phyloP scores from a whole-genome alignment of 192 early-diverging fungal species.

The Gryganskiella cystojenkinii region DNA sequence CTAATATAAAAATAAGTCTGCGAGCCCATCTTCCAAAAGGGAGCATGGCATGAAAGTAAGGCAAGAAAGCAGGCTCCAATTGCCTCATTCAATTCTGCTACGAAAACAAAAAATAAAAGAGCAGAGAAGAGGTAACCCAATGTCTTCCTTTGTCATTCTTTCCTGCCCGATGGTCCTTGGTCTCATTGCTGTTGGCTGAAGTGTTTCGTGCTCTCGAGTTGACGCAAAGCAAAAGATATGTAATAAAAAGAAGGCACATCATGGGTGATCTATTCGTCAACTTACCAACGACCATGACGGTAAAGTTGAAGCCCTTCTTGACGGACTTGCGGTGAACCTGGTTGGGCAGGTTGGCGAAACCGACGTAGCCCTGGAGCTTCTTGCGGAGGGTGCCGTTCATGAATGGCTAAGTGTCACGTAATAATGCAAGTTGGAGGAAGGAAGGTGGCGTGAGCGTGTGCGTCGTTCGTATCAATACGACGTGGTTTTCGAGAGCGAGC shows the following conservation, averaged over 20 bases:
- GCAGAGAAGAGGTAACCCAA: too few species aligned
- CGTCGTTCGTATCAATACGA: too few species aligned
- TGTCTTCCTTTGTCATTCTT: neutral
- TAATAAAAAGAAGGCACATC: too few species aligned
- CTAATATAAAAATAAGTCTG: constrained; percentile 31
- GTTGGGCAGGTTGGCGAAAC: constrained; percentile 94
- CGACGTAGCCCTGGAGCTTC: constrained; percentile 70
- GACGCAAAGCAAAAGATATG: too few species aligned
- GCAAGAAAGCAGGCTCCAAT: constrained; percentile 2
- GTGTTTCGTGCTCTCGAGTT: too few species aligned
- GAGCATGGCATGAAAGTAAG: neutral
- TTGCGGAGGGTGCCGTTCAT: constrained; percentile 52
- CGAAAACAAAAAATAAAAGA: constrained; percentile 1
- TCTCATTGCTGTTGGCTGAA: neutral
- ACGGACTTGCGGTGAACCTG: constrained; percentile 95
- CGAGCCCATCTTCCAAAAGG: constrained; percentile 41
- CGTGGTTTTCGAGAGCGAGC: too few species aligned
- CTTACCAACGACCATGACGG: constrained; percentile 94
- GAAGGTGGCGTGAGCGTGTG: too few species aligned
- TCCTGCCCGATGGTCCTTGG: neutral
- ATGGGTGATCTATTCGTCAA: too few species aligned
- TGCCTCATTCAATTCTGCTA: neutral
- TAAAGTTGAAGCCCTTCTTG: constrained; percentile 96
- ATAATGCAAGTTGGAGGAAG: too few species aligned
- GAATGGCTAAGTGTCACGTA: constrained; percentile 33